Percentiles rank a stretch among this genome's conserved stretches.
Conservation (phyloP, 1,284 basidiomycete species). For the Hypsizygus ulmarius region DNA sequence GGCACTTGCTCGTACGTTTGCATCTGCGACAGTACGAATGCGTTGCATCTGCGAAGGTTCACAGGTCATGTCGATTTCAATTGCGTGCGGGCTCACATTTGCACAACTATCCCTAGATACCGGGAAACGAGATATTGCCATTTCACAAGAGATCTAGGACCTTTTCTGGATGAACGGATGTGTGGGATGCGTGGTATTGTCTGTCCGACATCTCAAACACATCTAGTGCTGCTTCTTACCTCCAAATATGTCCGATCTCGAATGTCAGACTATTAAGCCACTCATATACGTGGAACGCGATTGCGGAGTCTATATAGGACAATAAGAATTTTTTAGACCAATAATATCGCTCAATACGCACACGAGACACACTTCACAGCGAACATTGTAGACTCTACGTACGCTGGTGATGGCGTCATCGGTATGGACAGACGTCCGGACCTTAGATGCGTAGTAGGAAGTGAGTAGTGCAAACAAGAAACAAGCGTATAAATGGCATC, state of each 20-base stretch:
- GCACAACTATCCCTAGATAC: background rate
- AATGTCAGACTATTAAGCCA: background rate
- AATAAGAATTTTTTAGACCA: too few relatives aligned
- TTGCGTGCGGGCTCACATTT: background rate
- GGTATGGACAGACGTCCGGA: too few relatives aligned
- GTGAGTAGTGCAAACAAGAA: too few relatives aligned
- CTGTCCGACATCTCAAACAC: background rate
- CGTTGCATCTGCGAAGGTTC: background rate
- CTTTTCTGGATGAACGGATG: background rate
- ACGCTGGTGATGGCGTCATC: too few relatives aligned
- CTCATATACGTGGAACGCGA: constrained; percentile 3
- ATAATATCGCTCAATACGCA: too few relatives aligned
- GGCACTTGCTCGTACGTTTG: too few relatives aligned
- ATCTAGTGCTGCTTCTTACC: background rate
- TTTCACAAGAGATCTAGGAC: background rate
- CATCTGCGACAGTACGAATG: background rate
- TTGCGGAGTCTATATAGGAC: background rate
- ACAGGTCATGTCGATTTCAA: background rate
- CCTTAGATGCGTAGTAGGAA: too few relatives aligned
- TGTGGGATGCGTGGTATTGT: too few relatives aligned
- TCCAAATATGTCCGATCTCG: background rate
- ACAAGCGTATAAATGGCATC: too few relatives aligned
- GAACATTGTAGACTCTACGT: too few relatives aligned
- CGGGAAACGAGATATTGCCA: background rate
- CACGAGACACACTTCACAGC: too few relatives aligned